phyloP scores from a whole-genome alignment of 306 rosid genomes.

The Cicer bijugum region DNA sequence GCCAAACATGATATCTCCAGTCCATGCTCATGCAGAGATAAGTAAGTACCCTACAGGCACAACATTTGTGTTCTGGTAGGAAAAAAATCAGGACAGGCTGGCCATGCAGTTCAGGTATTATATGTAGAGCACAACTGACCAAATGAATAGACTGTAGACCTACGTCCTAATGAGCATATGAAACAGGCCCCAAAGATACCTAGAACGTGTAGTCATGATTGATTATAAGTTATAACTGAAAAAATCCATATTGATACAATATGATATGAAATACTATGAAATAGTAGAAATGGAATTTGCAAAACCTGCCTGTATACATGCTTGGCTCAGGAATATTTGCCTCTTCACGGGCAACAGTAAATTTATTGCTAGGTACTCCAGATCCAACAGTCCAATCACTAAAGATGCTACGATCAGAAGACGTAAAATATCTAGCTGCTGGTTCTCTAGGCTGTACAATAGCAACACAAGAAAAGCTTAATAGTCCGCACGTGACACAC shows the following conservation, averaged over 20 bases:
- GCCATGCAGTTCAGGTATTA: conserved; percentile 32
- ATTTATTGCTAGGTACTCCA: conserved; percentile 56
- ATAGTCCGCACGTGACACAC: conserved; percentile 93
- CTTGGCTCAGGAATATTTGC: conserved; percentile 50
- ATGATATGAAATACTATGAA: conserved; percentile 36
- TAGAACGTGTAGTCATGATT: conserved; percentile 25
- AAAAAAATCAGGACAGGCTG: conserved; percentile 31
- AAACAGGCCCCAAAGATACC: conserved; percentile 29
- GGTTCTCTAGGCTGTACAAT: conserved; percentile 85
- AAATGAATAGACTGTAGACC: conserved; percentile 20
- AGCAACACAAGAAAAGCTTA: conserved; percentile 94
- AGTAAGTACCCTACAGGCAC: conserved; percentile 4
- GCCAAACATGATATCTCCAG: conserved; percentile 3
- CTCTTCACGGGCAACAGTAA: conserved; percentile 48
- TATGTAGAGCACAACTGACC: conserved; percentile 13
- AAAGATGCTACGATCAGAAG: conserved; percentile 90
- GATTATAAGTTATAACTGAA: conserved; percentile 37
- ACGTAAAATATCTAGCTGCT: conserved; percentile 87
- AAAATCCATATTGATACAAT: conserved; percentile 32
- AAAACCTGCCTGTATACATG: conserved; percentile 61
- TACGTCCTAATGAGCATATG: conserved; percentile 30
- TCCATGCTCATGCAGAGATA: conserved; percentile 38
- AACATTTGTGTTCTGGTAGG: conserved; percentile 10
- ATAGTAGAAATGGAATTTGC: conserved; percentile 26
- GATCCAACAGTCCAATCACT: conserved; percentile 83